Evolutionary conservation across 257 asterid genomes (phyloP).

Genomic region (Gentiana dahurica): DNA sequence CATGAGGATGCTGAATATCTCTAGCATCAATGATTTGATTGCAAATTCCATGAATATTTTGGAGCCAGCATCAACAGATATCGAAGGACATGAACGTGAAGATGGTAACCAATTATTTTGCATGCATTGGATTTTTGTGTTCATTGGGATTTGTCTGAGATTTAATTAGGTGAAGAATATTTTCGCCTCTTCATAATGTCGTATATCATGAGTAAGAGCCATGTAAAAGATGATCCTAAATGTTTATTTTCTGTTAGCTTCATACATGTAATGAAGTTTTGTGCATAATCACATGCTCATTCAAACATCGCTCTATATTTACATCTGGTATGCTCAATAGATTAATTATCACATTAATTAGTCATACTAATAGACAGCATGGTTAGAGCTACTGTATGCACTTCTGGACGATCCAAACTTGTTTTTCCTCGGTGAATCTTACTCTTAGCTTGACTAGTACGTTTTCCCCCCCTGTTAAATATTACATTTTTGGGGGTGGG

Average conservation of each 20-base stretch:
- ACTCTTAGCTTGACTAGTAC: background rate
- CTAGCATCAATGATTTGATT: conserved; percentile 67
- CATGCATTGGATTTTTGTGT: background rate
- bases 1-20: conserved; percentile 88
- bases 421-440: too few species aligned
- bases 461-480: background rate
- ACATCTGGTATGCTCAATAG: background rate
- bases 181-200: background rate
- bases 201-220: too few species aligned
- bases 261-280: too few species aligned
- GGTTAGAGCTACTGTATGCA: background rate
- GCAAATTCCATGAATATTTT: conserved; percentile 84
- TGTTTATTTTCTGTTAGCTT: too few species aligned
- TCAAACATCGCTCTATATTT: background rate
- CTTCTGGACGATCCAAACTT: too few species aligned
- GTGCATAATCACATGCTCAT: background rate
- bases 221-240: too few species aligned
- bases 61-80: conserved; percentile 69
- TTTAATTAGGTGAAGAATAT: background rate
- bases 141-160: background rate
- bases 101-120: conserved; percentile 43
- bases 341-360: background rate
- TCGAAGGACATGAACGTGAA: conserved; percentile 74
- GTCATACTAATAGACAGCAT: background rate
- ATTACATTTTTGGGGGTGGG: background rate